phyloP scores from a whole-genome alignment of 2,329 filamentous ascomycete genomes.

The Aureobasidium sp. region DNA sequence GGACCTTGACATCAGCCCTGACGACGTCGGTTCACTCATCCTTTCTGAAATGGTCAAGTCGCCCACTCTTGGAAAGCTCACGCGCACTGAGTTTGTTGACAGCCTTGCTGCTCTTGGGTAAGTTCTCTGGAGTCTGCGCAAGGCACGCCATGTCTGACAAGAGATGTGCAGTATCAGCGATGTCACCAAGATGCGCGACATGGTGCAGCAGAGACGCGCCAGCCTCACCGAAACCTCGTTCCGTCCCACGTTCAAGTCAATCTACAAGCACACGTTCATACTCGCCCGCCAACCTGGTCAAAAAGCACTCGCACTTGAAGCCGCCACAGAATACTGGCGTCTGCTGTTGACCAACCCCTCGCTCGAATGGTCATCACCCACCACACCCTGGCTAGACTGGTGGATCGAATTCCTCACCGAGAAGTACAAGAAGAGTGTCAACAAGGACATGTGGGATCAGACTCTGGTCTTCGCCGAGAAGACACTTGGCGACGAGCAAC shows the following conservation, averaged over 20 bases:
- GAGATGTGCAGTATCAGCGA: constrained; percentile 16
- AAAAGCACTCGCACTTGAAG: constrained; percentile 24
- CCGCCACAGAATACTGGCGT: constrained; percentile 59
- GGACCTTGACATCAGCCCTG: constrained; percentile 62
- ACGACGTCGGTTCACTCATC: constrained; percentile 69
- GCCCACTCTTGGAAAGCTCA: constrained; percentile 74
- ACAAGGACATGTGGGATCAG: constrained; percentile 96
- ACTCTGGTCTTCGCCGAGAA: constrained; percentile 75
- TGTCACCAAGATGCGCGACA: constrained; percentile 23
- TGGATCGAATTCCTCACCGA: constrained; percentile 70
- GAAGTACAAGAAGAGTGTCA: constrained; percentile 76
- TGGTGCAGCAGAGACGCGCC: constrained; percentile 22
- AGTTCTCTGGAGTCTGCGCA: constrained; percentile 17
- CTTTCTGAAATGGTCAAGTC: constrained; percentile 72
- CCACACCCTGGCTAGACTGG: constrained; percentile 67
- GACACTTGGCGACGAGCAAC: constrained; percentile 61
- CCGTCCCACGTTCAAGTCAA: constrained; percentile 23
- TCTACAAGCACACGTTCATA: constrained; percentile 30
- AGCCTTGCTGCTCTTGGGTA: constrained; percentile 68
- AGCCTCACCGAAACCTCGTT: constrained; percentile 18
- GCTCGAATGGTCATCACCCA: constrained; percentile 57
- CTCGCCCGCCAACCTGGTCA: constrained; percentile 21
- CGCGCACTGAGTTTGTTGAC: constrained; percentile 66
- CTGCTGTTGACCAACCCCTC: constrained; percentile 63
- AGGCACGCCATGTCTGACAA: neutral